phyloP scores from a whole-genome alignment of 2,329 filamentous ascomycete genomes.

The Ophiostoma ips region DNA sequence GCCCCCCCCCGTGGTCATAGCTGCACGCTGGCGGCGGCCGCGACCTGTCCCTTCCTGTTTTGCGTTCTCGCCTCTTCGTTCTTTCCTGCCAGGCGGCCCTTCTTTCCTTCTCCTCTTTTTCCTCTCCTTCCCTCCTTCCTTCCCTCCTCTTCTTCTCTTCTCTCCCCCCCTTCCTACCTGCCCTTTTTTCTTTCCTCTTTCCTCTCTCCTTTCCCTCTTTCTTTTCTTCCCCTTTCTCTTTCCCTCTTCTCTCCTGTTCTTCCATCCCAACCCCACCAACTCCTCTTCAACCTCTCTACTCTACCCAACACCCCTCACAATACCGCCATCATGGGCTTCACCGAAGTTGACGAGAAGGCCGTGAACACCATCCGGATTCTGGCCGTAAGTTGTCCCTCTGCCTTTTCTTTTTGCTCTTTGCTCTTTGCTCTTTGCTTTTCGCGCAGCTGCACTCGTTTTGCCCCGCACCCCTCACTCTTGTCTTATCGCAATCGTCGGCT shows the following conservation, averaged over 20 bases:
- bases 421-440: background rate
- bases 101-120: too few relatives aligned
- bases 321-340: constrained; percentile 64
- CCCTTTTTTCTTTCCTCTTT: background rate
- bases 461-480: constrained; percentile 13
- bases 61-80: constrained; percentile 6
- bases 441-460: background rate
- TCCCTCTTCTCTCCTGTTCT: constrained; percentile 15
- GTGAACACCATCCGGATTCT: constrained; percentile 98
- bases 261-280: constrained; percentile 11
- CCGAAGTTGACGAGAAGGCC: constrained; percentile 73
- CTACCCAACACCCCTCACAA: constrained; percentile 4
- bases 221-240: background rate
- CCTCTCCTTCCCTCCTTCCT: background rate
- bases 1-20: background rate
- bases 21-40: background rate
- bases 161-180: constrained; percentile 3
- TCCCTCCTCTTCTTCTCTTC: background rate
- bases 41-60: background rate
- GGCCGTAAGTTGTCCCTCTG: constrained; percentile 54
- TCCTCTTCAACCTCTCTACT: constrained; percentile 3
- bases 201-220: background rate
- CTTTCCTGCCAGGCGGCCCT: too few relatives aligned
- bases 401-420: background rate
- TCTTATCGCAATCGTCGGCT: background rate